Evolutionary conservation across 768 basidiomycete species (phyloP), one percentile per base, ranked within the genome.

Genomic region (Cyclocybe cylindracea): DNA sequence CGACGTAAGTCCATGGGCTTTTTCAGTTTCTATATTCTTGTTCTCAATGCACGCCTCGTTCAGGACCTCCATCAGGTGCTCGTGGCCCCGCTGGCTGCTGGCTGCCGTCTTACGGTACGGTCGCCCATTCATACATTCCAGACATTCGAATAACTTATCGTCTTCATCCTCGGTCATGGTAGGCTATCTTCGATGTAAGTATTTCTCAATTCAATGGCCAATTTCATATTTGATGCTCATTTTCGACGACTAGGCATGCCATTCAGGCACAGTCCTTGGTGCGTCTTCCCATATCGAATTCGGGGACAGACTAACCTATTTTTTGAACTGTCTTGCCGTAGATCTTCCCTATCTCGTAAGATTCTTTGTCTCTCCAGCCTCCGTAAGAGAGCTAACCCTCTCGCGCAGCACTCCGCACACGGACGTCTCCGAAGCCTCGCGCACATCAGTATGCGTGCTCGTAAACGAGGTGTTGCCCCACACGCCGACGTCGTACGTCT

Each of bases 401-500:
- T 8, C 31, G 1, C 10, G 4, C 44, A 85, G 81, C 85, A 86
- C 62, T 78, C 79, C 31, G 72, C 82, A 10, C 74, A 78, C 55
- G 83, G 84, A 3, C 73, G 78, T 39, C 61, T 83, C 41, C 76
- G 76, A 45, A 76, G 78, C 5, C 65, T 66, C 19, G 36, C 56
- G 10, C 75, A 78, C 4, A 64, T 83, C 36, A 66, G 67, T 40
- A 54, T 63, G 19, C 68, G 68, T n/a, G 63, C 70, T 6, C 50
- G 50, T 44, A 63, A 67, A 48, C 56, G 59, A n/a, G 58, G 66
- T 29, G 85, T 83, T 59, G 75, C 77, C 13, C 82, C 85, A 5
- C 64, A 79, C 1, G 93, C 89, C 3, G 95, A 98, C 63, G 91
- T 80, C 32, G 79, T 79, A 44, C 44, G 77, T 66, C 8, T 31